Evolutionary conservation across 768 basidiomycete species (phyloP).

Genomic region (Lentinula lateritia): DNA sequence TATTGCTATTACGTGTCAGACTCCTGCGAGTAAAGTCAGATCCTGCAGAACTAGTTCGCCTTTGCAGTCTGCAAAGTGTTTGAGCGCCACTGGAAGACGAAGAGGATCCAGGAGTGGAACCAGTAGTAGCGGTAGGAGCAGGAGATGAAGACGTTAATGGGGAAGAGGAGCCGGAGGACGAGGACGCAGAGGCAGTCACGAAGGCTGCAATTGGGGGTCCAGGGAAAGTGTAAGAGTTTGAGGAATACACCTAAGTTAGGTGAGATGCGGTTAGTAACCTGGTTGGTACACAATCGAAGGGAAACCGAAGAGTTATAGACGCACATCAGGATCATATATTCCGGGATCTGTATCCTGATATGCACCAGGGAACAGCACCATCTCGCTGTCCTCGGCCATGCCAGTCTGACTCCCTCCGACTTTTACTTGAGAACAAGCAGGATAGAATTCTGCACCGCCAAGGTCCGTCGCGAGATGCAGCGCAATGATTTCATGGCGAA

Average conservation of each 20-base stretch:
- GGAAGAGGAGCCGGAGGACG: not conserved
- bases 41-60: not conserved
- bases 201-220: conserved; percentile 46
- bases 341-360: conserved; percentile 69
- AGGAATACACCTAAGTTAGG: conserved; percentile 22
- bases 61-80: not conserved
- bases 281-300: conserved; percentile 3
- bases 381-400: conserved; percentile 37
- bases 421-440: conserved; percentile 56
- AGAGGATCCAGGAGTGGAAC: not conserved
- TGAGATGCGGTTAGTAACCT: conserved; percentile 7
- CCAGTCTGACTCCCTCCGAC: conserved; percentile 51
- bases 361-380: conserved; percentile 65
- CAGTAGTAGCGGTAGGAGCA: conserved; percentile 1
- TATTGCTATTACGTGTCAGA: not conserved
- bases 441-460: conserved; percentile 81
- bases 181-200: conserved; percentile 15
- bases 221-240: conserved; percentile 37
- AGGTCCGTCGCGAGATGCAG: conserved; percentile 51
- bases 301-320: not conserved
- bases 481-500: conserved; percentile 78
- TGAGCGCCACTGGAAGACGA: not conserved
- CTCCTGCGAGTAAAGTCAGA: not conserved
- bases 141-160: conserved; percentile 9
- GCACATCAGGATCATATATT: conserved; percentile 51